Base-by-base conservation (phyloP, 805 yeast genomes). In the Saccharomycopsis olivae region DNA sequence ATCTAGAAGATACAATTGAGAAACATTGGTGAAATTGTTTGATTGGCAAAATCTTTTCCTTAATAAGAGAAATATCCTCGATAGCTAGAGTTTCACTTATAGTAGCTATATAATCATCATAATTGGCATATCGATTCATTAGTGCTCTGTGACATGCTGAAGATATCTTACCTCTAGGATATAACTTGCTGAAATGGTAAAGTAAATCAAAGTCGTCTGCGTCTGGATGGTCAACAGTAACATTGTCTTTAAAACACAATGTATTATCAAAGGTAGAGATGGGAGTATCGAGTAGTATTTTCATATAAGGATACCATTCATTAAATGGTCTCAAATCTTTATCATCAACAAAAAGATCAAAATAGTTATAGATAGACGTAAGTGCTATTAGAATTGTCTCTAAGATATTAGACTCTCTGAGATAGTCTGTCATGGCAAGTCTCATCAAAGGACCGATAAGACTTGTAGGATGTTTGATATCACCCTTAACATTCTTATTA, bases 21-120 rank as follows among this genome's bases (percentile, higher is more conserved):
- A 35, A 10, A 18, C 29, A 29, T 21, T 39, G 42, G 6, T 39
- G 38, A 29, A 27, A 39, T 13, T 27, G 14, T 17, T 30, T n/a
- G 18, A 29, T 29, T 23, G 25, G 6, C 10, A 23, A 23, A 6
- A 23, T 8, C 10, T 23, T 6, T 23, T 23, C 10, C n/a, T n/a
- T n/a, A n/a, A n/a, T n/a, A n/a, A n/a, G n/a, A n/a, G n/a, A n/a
- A n/a, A n/a, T n/a, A n/a, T n/a, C n/a, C n/a, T n/a, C n/a, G n/a
- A n/a, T n/a, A n/a, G n/a, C n/a, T 10, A 23, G 10, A 23, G 25
- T 23, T 23, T 23, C 25, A 6, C 10, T 23, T 6, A 28, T 28
- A 9, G 15, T 28, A 9, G 8, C 31, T 13, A 31, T 10, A 19
- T 11, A 15, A 31, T 31, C 24, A 6, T 31, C 35, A 19, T 31